A percentile compares a stretch with the other conserved stretches of the same genome.
Conservation (phyloP, 192 early-diverging fungal genomes). For the Cladochytrium replicatum region DNA sequence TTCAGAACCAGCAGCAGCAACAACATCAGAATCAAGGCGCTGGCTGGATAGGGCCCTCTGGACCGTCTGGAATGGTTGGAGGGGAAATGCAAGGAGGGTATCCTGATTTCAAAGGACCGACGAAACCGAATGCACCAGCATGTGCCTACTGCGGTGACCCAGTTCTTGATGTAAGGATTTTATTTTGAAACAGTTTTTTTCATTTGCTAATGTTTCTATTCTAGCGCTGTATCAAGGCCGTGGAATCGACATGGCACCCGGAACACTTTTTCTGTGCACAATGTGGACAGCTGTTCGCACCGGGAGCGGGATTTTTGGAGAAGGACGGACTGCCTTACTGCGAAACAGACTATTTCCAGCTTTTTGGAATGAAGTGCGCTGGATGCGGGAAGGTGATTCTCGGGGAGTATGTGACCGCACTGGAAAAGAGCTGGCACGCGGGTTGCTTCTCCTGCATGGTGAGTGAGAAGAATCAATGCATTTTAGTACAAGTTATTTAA, state of each 20-base stretch:
- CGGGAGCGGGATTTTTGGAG: conserved; percentile 9
- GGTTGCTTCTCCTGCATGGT: conserved; percentile 28
- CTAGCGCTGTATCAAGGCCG: conserved; percentile 23
- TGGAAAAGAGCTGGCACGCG: conserved; percentile 30
- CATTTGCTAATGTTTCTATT: not conserved
- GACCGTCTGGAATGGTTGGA: too few species aligned
- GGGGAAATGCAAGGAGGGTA: too few species aligned
- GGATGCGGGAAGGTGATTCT: conserved; percentile 21
- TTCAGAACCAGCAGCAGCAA: too few species aligned
- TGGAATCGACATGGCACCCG: conserved; percentile 24
- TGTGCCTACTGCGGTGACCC: conserved; percentile 24
- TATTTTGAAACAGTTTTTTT: not conserved
- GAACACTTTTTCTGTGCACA: conserved; percentile 35
- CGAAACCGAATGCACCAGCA: too few species aligned
- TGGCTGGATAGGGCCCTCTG: too few species aligned
- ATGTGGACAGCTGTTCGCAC: conserved; percentile 21
- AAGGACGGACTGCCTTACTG: conserved; percentile 7
- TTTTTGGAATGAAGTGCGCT: conserved; percentile 27
- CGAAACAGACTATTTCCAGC: conserved; percentile 23
- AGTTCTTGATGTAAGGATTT: conserved; percentile 20
- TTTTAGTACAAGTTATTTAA: not conserved
- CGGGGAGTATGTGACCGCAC: conserved; percentile 31
- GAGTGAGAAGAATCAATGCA: not conserved
- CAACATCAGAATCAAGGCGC: too few species aligned
- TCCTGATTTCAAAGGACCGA: too few species aligned